Conservation (phyloP, 192 early-diverging fungal species). For the Chytriomyces sp. region DNA sequence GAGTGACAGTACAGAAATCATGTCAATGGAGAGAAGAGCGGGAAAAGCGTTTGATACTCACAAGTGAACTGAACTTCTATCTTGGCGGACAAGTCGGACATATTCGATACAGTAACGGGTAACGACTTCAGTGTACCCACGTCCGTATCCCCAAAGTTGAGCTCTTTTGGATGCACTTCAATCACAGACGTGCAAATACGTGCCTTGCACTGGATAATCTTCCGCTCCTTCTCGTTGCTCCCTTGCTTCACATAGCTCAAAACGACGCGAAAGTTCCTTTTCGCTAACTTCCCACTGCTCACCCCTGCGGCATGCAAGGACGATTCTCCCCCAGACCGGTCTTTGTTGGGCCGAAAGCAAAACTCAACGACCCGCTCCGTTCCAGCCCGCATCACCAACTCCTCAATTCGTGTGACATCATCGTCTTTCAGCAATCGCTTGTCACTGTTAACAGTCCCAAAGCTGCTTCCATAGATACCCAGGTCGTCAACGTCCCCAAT, state of each 20-base stretch:
- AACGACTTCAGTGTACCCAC: conserved; percentile 90
- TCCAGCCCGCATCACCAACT: conserved; percentile 81
- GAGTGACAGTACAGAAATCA: not conserved
- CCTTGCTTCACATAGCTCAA: conserved; percentile 41
- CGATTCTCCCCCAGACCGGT: conserved; percentile 29
- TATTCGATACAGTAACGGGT: conserved; percentile 78
- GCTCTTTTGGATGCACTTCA: conserved; percentile 75
- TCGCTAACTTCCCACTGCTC: conserved; percentile 60
- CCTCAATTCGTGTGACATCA: conserved; percentile 77
- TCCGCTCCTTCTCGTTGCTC: conserved; percentile 60
- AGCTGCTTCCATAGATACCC: conserved; percentile 15
- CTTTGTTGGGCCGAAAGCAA: conserved; percentile 73
- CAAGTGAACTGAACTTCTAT: conserved; percentile 81
- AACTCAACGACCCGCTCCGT: conserved; percentile 79
- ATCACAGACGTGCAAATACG: conserved; percentile 92
- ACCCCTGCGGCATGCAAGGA: conserved; percentile 55
- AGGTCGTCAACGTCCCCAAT: conserved; percentile 8
- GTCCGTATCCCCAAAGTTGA: conserved; percentile 96
- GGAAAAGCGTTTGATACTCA: not conserved
- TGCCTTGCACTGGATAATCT: conserved; percentile 87
- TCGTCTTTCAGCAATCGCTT: conserved; percentile 32
- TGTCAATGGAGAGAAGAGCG: too few relatives aligned
- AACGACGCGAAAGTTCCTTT: conserved; percentile 45
- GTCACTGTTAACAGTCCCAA: conserved; percentile 7
- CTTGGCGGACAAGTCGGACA: conserved; percentile 80